phyloP scores from a whole-genome alignment of 345 rosid genomes.

The Acer saccharum region DNA sequence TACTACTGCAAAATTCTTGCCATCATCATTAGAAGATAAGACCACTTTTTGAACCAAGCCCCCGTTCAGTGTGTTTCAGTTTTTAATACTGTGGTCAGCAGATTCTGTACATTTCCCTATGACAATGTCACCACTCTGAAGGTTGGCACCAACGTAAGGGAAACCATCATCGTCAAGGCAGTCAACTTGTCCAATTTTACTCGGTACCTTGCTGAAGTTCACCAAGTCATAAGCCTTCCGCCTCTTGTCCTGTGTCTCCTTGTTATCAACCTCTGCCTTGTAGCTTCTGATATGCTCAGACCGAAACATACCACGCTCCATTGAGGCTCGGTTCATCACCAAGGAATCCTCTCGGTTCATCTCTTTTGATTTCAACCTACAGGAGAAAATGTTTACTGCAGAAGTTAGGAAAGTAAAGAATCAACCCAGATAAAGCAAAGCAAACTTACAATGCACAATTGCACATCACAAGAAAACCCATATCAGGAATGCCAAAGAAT shows the following conservation, averaged over 20 bases:
- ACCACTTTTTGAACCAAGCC: slow-evolving; percentile 95
- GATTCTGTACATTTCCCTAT: slow-evolving; percentile 83
- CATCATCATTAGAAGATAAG: slow-evolving; percentile 88
- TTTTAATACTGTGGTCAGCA: slow-evolving; percentile 76
- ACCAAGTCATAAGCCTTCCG: slow-evolving; percentile 56
- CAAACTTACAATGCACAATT: background rate
- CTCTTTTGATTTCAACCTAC: slow-evolving; percentile 87
- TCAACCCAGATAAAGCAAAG: background rate
- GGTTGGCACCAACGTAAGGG: slow-evolving; percentile 78
- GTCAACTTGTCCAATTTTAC: slow-evolving; percentile 78
- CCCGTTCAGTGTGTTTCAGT: slow-evolving; percentile 87
- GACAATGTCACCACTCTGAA: slow-evolving; percentile 83
- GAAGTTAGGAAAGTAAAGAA: slow-evolving; percentile 8
- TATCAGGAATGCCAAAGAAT: background rate
- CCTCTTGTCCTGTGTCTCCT: slow-evolving; percentile 58
- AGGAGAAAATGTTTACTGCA: slow-evolving; percentile 4
- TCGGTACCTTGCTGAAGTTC: slow-evolving; percentile 67
- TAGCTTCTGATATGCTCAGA: slow-evolving; percentile 87
- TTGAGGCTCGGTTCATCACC: slow-evolving; percentile 89
- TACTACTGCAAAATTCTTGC: slow-evolving; percentile 83
- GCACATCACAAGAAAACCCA: background rate
- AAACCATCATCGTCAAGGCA: slow-evolving; percentile 91
- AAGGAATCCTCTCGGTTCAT: slow-evolving; percentile 88
- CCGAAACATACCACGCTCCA: slow-evolving; percentile 90
- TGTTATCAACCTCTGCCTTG: slow-evolving; percentile 85